phyloP scores from a whole-genome alignment of 1,284 basidiomycete genomes.

The Naganishia sp. region DNA sequence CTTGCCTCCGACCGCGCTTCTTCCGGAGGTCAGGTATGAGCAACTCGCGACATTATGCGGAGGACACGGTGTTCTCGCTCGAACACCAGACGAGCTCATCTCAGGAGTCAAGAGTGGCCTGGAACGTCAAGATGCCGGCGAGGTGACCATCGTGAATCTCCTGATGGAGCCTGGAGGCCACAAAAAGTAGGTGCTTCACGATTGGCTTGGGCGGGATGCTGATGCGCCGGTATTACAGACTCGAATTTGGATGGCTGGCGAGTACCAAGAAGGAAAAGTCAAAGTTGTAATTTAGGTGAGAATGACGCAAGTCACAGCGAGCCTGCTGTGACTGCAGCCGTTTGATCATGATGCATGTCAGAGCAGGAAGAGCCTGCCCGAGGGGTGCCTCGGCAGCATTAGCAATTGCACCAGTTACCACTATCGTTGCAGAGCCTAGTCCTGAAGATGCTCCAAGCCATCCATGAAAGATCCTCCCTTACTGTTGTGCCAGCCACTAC shows the following conservation, averaged over 20 bases:
- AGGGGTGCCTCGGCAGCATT: no score
- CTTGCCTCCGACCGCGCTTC: slow-evolving; percentile 36
- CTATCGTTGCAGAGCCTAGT: no score
- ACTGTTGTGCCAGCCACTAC: no score
- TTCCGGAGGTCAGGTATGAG: slow-evolving; percentile 37
- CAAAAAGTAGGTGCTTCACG: slow-evolving; percentile 26
- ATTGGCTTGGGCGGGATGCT: neutral
- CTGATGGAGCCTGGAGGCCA: slow-evolving; percentile 37
- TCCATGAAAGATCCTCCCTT: no score
- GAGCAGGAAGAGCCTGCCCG: no score
- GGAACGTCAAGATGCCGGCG: slow-evolving; percentile 18
- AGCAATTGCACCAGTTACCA: no score
- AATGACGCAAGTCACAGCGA: neutral
- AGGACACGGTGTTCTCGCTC: slow-evolving; percentile 33
- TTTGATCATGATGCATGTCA: neutral
- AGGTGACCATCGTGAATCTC: slow-evolving; percentile 36
- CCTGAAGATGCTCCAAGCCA: no score
- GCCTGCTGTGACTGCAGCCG: neutral
- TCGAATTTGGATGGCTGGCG: slow-evolving; percentile 37
- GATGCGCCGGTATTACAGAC: slow-evolving; percentile 14
- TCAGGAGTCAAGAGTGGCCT: slow-evolving; percentile 33
- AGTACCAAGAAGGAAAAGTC: slow-evolving; percentile 35
- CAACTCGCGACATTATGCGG: slow-evolving; percentile 32
- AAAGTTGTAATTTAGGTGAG: slow-evolving; percentile 25
- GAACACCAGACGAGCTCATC: slow-evolving; percentile 34